A percentile compares a stretch with the other conserved stretches of the same genome.
Evolutionary conservation across 495 filamentous ascomycete species (phyloP).

Genomic region (Aspergillus olivimuriae): DNA sequence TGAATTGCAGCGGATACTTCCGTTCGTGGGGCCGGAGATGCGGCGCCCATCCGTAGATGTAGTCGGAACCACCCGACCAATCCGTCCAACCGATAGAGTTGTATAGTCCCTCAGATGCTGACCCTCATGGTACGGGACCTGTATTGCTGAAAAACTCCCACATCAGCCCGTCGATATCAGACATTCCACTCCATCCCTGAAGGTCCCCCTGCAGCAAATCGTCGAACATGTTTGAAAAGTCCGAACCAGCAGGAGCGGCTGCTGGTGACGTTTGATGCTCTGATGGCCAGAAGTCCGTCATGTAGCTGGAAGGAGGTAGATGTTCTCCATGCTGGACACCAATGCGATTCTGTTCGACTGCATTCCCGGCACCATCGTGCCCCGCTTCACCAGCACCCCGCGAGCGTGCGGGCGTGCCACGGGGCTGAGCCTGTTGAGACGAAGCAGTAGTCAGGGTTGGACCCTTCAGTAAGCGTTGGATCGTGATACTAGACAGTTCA

Average conservation of each 20-base stretch:
- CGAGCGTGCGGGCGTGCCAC: neutral
- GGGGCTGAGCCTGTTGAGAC: neutral
- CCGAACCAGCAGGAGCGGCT: neutral
- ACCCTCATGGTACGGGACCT: too few relatives aligned
- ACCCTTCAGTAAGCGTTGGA: slow-evolving; percentile 31
- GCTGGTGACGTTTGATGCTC: neutral
- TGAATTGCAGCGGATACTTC: too few relatives aligned
- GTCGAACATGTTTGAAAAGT: slow-evolving; percentile 20
- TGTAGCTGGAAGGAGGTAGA: too few relatives aligned
- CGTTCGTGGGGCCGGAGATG: too few relatives aligned
- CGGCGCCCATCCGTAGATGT: too few relatives aligned
- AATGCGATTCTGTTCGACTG: too few relatives aligned
- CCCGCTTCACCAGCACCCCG: neutral
- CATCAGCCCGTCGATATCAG: slow-evolving; percentile 33
- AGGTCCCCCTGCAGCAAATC: slow-evolving; percentile 24
- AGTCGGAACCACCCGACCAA: too few relatives aligned
- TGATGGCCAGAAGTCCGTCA: neutral
- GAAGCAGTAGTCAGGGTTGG: slow-evolving; percentile 11
- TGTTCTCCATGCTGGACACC: too few relatives aligned
- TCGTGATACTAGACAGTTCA: slow-evolving; percentile 31
- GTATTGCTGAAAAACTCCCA: slow-evolving; percentile 30
- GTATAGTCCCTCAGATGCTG: too few relatives aligned
- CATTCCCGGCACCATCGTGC: too few relatives aligned
- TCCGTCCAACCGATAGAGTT: too few relatives aligned
- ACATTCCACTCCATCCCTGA: slow-evolving; percentile 21